Evolutionary conservation across 2,329 filamentous ascomycete species (phyloP), one percentile per base, ranked within the genome.

Genomic region (Coniochaeta sp.): DNA sequence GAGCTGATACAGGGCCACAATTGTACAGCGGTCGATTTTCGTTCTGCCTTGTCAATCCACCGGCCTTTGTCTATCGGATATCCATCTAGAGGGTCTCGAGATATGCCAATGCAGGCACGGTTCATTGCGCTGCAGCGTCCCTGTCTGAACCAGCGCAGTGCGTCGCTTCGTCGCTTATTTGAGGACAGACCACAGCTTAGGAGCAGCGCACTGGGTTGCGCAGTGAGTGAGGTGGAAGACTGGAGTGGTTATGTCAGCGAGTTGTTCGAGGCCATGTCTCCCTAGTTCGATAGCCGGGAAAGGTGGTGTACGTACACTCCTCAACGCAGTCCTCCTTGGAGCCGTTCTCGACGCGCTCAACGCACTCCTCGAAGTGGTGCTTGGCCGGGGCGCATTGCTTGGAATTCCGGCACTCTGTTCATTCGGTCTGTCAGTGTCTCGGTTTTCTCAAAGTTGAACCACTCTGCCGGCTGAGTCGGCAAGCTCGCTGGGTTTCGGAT

Each of bases 171-270:
- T 16, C 17, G 22, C 56, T 84, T 96, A 98, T 85, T 93, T 96
- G 76, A 98, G 89, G 78, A 87, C 81, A 67, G 88, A 85, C 86
- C 91, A 99, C 71, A 99, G 89, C 88, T 96, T 97, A 72, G 93
- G 93, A 60, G 95, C 95, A 65, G 95, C 93, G 76, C 95, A 99
- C 74, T 89, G 81, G 71, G 86, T 90, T 65, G 93, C 91, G 82
- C 95, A 99, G 84, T 98, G 95, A 70, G 90, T 88, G 70, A 99
- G 90, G 80, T 99, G 93, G 89, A 99, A 99, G 84, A 97, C 93
- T 97, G 33, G 26, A n/a, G 6, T 16, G 1, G 24, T n/a, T 9
- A 4, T 31, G 47, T 52, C 24, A 47, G 38, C 38, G 38, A 43
- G 38, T 1, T 47, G 6, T 24, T 8, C n/a, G 43, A 7, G 19